Conservation (phyloP, 169 alveolate genomes). For the Cryptosporidium baileyi region DNA sequence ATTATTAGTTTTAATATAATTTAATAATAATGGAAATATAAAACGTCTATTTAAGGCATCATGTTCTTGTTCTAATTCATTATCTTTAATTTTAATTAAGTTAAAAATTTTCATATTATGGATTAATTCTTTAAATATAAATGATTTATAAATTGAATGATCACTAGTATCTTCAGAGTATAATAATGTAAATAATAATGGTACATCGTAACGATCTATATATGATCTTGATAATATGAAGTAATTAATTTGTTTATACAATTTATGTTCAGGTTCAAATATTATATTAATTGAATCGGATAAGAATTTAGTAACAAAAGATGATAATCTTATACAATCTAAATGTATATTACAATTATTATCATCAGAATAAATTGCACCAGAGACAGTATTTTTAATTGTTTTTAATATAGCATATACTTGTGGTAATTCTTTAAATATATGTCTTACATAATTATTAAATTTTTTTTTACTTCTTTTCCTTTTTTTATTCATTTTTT, state of each 20-base stretch:
- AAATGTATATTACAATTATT: background rate
- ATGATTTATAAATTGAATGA: background rate
- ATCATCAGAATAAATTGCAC: background rate
- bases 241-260: conserved; percentile 35
- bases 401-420: conserved; percentile 37
- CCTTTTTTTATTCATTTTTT: background rate
- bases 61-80: conserved; percentile 41
- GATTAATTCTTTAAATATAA: background rate
- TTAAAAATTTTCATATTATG: background rate
- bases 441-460: background rate
- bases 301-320: conserved; percentile 21
- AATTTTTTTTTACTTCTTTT: conserved; percentile 2
- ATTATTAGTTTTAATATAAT: conserved; percentile 18
- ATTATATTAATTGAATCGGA: conserved; percentile 24
- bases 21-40: conserved; percentile 8
- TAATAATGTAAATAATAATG: conserved; percentile 12
- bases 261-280: conserved; percentile 22
- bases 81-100: background rate
- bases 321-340: conserved; percentile 22
- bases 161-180: conserved; percentile 29
- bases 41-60: conserved; percentile 55
- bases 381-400: conserved; percentile 26
- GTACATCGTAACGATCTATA: conserved; percentile 52
- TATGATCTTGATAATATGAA: conserved; percentile 25
- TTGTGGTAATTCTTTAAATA: conserved; percentile 54